Percentiles rank a stretch among this genome's conserved stretches.
Conservation (phyloP, 495 filamentous ascomycete species). For the Terfezia claveryi region DNA sequence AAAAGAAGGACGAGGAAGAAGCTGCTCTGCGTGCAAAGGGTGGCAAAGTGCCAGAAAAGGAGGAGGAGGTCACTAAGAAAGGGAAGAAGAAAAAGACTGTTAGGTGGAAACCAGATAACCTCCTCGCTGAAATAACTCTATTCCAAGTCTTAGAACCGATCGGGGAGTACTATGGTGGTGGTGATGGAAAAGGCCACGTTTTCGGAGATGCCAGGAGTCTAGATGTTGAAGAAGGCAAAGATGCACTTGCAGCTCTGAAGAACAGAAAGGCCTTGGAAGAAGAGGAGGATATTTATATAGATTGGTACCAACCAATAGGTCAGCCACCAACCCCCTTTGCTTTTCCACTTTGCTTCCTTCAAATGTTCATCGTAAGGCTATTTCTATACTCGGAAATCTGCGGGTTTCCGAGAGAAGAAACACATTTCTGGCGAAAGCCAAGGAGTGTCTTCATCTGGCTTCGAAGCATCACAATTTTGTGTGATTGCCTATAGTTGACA, state of each 20-base stretch:
- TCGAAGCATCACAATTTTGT: too few relatives aligned
- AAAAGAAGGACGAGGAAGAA: constrained; percentile 19
- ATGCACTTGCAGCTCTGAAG: constrained; percentile 17
- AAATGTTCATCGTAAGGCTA: too few relatives aligned
- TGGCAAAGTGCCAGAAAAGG: constrained; percentile 5
- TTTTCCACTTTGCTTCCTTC: not conserved
- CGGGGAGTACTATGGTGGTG: constrained; percentile 20
- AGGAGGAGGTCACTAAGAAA: constrained; percentile 19
- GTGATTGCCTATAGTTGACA: too few relatives aligned
- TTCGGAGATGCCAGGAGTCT: constrained; percentile 17
- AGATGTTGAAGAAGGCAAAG: constrained; percentile 18
- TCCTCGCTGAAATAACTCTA: constrained; percentile 16
- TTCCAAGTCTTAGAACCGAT: constrained; percentile 20
- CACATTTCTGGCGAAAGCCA: too few relatives aligned
- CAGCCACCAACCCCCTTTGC: not conserved
- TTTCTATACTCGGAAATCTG: too few relatives aligned
- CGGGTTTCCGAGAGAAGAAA: too few relatives aligned
- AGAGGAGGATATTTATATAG: constrained; percentile 15
- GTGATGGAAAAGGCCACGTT: constrained; percentile 16
- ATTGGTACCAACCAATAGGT: constrained; percentile 19
- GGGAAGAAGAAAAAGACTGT: constrained; percentile 20
- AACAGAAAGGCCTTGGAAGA: constrained; percentile 19
- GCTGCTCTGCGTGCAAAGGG: constrained; percentile 11
- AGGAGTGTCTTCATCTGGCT: too few relatives aligned
- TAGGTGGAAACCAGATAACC: constrained; percentile 19